Conservation (phyloP, 176 grass and related monocot species). For the Bolboschoenus planiculmis region DNA sequence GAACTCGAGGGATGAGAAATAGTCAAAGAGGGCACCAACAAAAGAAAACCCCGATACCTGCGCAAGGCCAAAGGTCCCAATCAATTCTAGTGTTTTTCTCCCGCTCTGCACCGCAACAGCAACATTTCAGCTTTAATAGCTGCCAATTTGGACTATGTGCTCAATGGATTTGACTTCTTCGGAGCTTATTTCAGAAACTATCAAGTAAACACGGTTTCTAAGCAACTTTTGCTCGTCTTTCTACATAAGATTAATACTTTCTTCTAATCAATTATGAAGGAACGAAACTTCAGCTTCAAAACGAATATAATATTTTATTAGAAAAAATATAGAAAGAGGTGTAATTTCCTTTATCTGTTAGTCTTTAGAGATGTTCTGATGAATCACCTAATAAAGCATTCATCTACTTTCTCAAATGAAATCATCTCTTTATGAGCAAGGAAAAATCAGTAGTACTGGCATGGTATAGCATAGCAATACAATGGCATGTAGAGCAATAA, state of each 20-base stretch:
- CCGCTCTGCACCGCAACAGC: constrained; percentile 52
- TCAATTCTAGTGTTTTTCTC: constrained; percentile 70
- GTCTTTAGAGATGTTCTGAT: too few relatives aligned
- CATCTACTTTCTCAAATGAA: too few relatives aligned
- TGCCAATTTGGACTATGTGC: neutral
- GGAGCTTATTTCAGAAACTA: neutral
- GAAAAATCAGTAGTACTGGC: neutral
- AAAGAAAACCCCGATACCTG: constrained; percentile 40
- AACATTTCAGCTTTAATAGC: neutral
- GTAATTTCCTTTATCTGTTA: neutral
- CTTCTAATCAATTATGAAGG: neutral
- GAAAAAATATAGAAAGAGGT: neutral
- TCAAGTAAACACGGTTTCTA: neutral
- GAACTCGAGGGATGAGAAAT: neutral
- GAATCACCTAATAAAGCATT: constrained; percentile 73
- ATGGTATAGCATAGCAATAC: constrained; percentile 40
- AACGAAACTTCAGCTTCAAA: neutral
- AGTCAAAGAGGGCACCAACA: neutral
- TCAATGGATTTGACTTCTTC: neutral
- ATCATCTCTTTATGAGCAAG: neutral
- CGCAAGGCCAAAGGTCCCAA: constrained; percentile 67
- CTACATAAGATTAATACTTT: neutral
- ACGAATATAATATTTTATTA: neutral
- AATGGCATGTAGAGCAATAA: constrained; percentile 55
- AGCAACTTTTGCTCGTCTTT: neutral